Evolutionary conservation across 2,329 filamentous ascomycete genomes (phyloP).

Genomic region (Penicillium aurantiogriseum): DNA sequence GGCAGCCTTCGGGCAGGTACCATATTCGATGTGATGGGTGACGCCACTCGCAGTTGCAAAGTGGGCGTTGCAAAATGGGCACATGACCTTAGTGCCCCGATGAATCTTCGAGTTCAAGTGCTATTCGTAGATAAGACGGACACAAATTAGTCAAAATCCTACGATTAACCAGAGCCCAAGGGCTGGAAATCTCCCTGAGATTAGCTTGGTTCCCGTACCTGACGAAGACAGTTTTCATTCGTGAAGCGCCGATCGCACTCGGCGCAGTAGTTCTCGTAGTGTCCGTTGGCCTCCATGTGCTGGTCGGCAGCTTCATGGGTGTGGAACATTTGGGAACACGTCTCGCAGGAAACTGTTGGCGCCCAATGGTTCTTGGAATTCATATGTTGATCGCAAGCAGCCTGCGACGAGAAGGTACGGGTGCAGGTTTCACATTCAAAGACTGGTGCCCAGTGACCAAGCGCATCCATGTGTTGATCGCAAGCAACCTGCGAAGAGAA

Average conservation of each 20-base stretch:
- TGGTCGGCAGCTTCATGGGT: constrained; percentile 13
- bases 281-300: constrained; percentile 24
- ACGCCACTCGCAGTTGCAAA: constrained; percentile 56
- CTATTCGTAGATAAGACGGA: constrained; percentile 33
- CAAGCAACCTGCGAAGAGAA: constrained; percentile 16
- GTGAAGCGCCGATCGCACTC: constrained; percentile 31
- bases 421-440: constrained; percentile 25
- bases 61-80: constrained; percentile 54
- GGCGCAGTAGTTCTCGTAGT: constrained; percentile 30
- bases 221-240: constrained; percentile 32
- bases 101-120: constrained; percentile 56
- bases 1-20: constrained; percentile 49
- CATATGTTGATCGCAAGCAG: constrained; percentile 26
- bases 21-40: constrained; percentile 53
- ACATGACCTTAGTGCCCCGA: constrained; percentile 45
- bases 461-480: constrained; percentile 14
- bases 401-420: constrained; percentile 12
- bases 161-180: neutral
- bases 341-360: neutral
- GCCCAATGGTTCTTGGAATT: neutral
- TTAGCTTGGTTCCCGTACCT: constrained; percentile 16
- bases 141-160: neutral
- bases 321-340: neutral
- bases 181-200: neutral
- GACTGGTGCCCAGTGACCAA: neutral